phyloP scores from a whole-genome alignment of 2,329 filamentous ascomycete species.

The Curvularia verruculosa region DNA sequence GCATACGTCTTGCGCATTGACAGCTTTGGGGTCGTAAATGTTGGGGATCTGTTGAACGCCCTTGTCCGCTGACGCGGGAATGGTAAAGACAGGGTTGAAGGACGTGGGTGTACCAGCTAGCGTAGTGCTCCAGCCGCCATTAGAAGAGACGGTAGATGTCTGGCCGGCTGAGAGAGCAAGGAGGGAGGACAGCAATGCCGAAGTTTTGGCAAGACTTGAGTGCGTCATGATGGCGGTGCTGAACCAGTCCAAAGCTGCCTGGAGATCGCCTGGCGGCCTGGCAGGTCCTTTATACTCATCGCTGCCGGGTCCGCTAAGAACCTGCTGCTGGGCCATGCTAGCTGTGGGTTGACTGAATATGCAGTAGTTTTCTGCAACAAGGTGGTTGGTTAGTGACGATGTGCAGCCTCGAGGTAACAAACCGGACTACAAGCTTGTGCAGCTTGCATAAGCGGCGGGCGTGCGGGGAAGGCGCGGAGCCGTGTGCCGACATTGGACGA shows the following conservation, averaged over 20 bases:
- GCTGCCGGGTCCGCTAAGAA: neutral
- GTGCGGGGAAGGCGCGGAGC: slow-evolving; percentile 10
- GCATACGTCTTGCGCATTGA: slow-evolving; percentile 68
- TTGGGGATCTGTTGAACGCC: slow-evolving; percentile 61
- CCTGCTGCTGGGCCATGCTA: slow-evolving; percentile 6
- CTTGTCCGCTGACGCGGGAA: slow-evolving; percentile 45
- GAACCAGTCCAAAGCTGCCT: slow-evolving; percentile 18
- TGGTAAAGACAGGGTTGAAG: slow-evolving; percentile 44
- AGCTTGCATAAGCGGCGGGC: slow-evolving; percentile 20
- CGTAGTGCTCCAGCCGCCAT: slow-evolving; percentile 30
- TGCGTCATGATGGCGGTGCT: slow-evolving; percentile 31
- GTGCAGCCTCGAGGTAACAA: slow-evolving; percentile 8
- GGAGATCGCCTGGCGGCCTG: slow-evolving; percentile 4
- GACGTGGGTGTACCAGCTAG: slow-evolving; percentile 39
- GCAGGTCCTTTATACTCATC: slow-evolving; percentile 7
- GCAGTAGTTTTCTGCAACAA: slow-evolving; percentile 20
- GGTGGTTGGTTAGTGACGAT: slow-evolving; percentile 21
- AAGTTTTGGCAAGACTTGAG: slow-evolving; percentile 32
- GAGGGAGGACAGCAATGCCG: slow-evolving; percentile 31
- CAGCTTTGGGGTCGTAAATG: slow-evolving; percentile 66
- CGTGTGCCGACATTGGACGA: slow-evolving; percentile 31
- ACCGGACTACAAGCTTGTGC: slow-evolving; percentile 3
- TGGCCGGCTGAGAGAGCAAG: slow-evolving; percentile 33
- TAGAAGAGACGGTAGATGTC: slow-evolving; percentile 25
- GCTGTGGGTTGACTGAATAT: neutral